phyloP scores from a whole-genome alignment of 2,329 filamentous ascomycete genomes.

The Keithomyces neogunnii region DNA sequence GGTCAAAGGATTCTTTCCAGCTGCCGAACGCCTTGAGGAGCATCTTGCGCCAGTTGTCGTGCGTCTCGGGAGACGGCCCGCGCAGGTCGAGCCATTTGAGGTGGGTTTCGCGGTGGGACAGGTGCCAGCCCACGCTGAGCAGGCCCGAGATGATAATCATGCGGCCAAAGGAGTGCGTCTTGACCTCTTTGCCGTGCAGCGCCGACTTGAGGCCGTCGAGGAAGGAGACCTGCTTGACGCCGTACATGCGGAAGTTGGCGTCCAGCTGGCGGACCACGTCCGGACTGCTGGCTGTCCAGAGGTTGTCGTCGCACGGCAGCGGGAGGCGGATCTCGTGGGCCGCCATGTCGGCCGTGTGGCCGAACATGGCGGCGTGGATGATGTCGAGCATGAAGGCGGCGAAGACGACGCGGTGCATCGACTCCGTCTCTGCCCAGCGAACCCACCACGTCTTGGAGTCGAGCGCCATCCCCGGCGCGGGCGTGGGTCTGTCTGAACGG shows the following conservation, averaged over 20 bases:
- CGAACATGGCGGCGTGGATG: slow-evolving; percentile 86
- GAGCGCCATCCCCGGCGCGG: slow-evolving; percentile 22
- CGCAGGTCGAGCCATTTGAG: slow-evolving; percentile 69
- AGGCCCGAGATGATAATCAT: slow-evolving; percentile 87
- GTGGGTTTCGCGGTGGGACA: slow-evolving; percentile 79
- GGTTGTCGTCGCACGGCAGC: slow-evolving; percentile 75
- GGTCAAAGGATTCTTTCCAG: slow-evolving; percentile 81
- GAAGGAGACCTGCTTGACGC: slow-evolving; percentile 71
- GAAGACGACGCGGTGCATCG: slow-evolving; percentile 79
- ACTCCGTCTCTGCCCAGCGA: slow-evolving; percentile 82
- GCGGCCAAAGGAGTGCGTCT: slow-evolving; percentile 79
- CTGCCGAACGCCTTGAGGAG: slow-evolving; percentile 74
- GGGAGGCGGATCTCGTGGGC: slow-evolving; percentile 82
- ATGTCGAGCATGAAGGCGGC: slow-evolving; percentile 85
- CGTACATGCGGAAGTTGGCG: slow-evolving; percentile 66
- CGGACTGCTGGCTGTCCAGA: slow-evolving; percentile 77
- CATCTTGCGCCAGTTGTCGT: slow-evolving; percentile 71
- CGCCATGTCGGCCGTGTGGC: slow-evolving; percentile 82
- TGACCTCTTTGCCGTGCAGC: slow-evolving; percentile 70
- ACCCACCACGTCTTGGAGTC: slow-evolving; percentile 60
- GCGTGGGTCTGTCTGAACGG: slow-evolving; percentile 23
- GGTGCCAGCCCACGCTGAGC: slow-evolving; percentile 86
- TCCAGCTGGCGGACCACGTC: slow-evolving; percentile 71
- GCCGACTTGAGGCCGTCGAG: slow-evolving; percentile 78
- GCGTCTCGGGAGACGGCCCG: slow-evolving; percentile 47